A percentile compares a stretch with the other conserved stretches of the same genome.
phyloP scores from a whole-genome alignment of 2,329 filamentous ascomycete genomes.

The Huntiella abstrusa region DNA sequence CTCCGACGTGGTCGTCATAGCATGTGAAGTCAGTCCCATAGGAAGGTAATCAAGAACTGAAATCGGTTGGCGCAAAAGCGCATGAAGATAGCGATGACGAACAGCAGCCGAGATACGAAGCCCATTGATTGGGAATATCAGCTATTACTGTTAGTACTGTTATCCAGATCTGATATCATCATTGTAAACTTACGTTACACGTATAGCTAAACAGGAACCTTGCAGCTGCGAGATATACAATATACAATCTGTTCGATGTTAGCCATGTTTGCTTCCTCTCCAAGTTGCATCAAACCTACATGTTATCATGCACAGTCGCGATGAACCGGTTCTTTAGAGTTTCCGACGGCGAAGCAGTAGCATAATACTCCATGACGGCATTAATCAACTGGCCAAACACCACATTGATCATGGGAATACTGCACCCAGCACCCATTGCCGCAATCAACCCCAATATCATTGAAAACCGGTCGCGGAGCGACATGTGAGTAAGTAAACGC shows the following conservation, averaged over 20 bases:
- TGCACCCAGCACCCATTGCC: slow-evolving; percentile 11
- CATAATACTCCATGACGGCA: slow-evolving; percentile 1
- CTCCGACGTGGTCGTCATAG: slow-evolving; percentile 33
- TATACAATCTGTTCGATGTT: slow-evolving; percentile 2
- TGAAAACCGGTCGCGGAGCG: slow-evolving; percentile 3
- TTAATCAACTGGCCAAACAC: slow-evolving; percentile 17
- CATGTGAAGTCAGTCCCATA: slow-evolving; percentile 29
- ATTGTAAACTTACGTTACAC: slow-evolving; percentile 16
- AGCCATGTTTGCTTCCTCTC: neutral
- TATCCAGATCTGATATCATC: neutral
- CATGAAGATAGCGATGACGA: slow-evolving; percentile 28
- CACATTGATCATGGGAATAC: slow-evolving; percentile 19
- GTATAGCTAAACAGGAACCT: slow-evolving; percentile 18
- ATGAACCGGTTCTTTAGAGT: neutral
- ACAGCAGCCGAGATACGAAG: slow-evolving; percentile 30
- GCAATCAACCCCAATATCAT: slow-evolving; percentile 7
- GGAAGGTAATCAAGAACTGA: slow-evolving; percentile 30
- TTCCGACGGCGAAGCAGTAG: neutral
- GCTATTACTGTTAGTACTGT: neutral
- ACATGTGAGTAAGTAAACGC: slow-evolving; percentile 10
- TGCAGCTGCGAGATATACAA: slow-evolving; percentile 19
- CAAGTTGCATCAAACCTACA: neutral
- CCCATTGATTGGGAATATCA: slow-evolving; percentile 26
- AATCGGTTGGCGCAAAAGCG: slow-evolving; percentile 30
- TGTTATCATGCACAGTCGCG: neutral